Evolutionary conservation across 2,329 filamentous ascomycete species (phyloP).

Genomic region (Aspergillus pseudonomiae): DNA sequence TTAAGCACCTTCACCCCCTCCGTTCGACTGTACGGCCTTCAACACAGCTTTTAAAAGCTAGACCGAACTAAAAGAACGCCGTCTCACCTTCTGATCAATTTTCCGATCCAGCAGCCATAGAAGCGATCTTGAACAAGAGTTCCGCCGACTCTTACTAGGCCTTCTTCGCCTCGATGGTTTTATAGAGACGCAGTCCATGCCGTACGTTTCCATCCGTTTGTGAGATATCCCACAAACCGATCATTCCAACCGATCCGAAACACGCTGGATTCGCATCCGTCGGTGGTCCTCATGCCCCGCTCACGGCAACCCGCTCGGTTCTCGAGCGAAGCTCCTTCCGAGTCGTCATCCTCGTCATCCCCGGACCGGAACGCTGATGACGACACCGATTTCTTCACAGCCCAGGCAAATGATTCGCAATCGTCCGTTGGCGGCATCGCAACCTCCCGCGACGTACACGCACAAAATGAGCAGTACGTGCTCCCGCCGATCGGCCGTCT

Average conservation of each 20-base stretch:
- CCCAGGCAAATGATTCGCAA: conserved; percentile 82
- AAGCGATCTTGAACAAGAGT: conserved; percentile 6
- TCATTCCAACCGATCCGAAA: not conserved
- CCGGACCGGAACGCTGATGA: conserved; percentile 69
- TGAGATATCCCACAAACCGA: conserved; percentile 12
- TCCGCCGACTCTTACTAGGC: conserved; percentile 6
- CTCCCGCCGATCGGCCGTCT: conserved; percentile 73
- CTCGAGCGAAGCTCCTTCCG: conserved; percentile 45
- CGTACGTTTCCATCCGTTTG: conserved; percentile 8
- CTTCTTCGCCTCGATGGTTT: conserved; percentile 8
- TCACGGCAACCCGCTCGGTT: conserved; percentile 39
- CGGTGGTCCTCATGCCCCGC: conserved; percentile 37
- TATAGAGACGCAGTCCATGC: conserved; percentile 16
- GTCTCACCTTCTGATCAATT: not conserved
- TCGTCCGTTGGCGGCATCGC: conserved; percentile 85
- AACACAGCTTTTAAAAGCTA: not conserved
- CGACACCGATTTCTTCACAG: conserved; percentile 91
- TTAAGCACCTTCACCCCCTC: conserved; percentile 11
- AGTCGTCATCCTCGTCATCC: conserved; percentile 50
- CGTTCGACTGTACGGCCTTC: conserved; percentile 1
- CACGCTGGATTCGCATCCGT: conserved; percentile 5
- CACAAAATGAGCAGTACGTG: conserved; percentile 52
- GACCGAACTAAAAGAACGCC: not conserved
- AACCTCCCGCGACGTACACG: conserved; percentile 73
- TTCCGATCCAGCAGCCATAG: not conserved